A percentile compares a stretch with the other conserved stretches of the same genome.
Evolutionary conservation across 441 rosid genomes (phyloP).

Genomic region (Cnidoscolus chayamansa): DNA sequence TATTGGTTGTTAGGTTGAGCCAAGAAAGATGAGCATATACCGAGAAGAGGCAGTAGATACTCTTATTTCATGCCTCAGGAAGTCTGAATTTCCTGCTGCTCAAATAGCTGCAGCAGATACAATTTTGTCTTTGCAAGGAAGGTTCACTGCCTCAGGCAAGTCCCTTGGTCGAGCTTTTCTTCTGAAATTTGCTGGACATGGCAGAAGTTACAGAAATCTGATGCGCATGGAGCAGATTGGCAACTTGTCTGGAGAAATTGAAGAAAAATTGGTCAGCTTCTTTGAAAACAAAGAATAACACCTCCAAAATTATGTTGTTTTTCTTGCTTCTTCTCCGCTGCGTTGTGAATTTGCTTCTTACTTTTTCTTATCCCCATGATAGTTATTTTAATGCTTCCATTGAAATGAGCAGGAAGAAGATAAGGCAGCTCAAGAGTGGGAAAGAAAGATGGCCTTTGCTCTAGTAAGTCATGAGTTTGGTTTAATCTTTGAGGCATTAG

Average conservation of each 20-base stretch:
- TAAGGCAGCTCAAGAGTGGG: conserved; percentile 67
- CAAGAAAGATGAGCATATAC: conserved; percentile 73
- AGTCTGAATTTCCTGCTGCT: conserved; percentile 47
- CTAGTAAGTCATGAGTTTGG: conserved; percentile 68
- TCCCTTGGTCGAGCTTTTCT: conserved; percentile 51
- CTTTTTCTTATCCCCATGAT: neutral
- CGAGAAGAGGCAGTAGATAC: conserved; percentile 71
- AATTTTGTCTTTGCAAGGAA: conserved; percentile 54
- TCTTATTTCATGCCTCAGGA: conserved; percentile 57
- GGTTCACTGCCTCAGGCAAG: conserved; percentile 59
- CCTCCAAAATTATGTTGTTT: neutral
- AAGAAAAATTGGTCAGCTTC: conserved; percentile 47
- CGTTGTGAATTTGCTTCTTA: neutral
- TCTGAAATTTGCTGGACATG: conserved; percentile 56
- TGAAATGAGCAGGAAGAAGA: conserved; percentile 46
- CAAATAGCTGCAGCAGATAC: conserved; percentile 65
- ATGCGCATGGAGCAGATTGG: conserved; percentile 42
- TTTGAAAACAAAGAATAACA: conserved; percentile 2
- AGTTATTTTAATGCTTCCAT: neutral
- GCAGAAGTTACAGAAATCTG: conserved; percentile 44
- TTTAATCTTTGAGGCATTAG: conserved; percentile 63
- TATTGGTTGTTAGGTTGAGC: conserved; percentile 50
- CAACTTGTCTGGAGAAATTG: conserved; percentile 36
- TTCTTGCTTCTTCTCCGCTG: neutral
- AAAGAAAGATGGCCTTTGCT: conserved; percentile 54